Conservation (phyloP, 2,329 filamentous ascomycete genomes). For the Coleophoma cylindrospora region DNA sequence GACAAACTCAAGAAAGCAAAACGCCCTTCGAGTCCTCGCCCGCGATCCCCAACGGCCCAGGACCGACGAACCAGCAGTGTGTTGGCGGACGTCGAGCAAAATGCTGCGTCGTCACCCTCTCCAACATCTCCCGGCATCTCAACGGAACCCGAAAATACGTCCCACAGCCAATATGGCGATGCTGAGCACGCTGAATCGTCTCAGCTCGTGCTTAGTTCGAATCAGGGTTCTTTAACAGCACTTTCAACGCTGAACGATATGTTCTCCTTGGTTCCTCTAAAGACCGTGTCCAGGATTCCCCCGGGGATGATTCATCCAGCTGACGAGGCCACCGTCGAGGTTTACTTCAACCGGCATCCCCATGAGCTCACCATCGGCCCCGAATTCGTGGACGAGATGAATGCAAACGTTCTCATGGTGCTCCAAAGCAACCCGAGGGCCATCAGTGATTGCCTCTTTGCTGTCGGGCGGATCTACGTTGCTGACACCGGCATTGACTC, state of each 20-base stretch:
- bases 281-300: constrained; percentile 15
- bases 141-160: too few species aligned
- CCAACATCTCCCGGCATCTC: too few species aligned
- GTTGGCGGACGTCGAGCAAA: background rate
- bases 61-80: background rate
- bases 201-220: background rate
- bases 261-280: background rate
- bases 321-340: constrained; percentile 23
- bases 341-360: constrained; percentile 27
- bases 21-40: background rate
- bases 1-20: background rate
- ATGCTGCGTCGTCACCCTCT: too few species aligned
- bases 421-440: constrained; percentile 23
- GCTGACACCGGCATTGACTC: constrained; percentile 7
- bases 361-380: constrained; percentile 23
- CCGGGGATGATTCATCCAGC: constrained; percentile 18
- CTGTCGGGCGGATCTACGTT: constrained; percentile 25
- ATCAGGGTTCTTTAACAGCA: background rate
- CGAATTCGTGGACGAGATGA: constrained; percentile 29
- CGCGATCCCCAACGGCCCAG: background rate
- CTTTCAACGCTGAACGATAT: constrained; percentile 1
- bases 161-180: background rate
- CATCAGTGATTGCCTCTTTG: constrained; percentile 24
- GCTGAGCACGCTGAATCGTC: background rate
- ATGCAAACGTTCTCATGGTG: constrained; percentile 23